Base-by-base conservation (phyloP, 352 stramenopile genomes). In the Phytopythium cucurbitacearum region DNA sequence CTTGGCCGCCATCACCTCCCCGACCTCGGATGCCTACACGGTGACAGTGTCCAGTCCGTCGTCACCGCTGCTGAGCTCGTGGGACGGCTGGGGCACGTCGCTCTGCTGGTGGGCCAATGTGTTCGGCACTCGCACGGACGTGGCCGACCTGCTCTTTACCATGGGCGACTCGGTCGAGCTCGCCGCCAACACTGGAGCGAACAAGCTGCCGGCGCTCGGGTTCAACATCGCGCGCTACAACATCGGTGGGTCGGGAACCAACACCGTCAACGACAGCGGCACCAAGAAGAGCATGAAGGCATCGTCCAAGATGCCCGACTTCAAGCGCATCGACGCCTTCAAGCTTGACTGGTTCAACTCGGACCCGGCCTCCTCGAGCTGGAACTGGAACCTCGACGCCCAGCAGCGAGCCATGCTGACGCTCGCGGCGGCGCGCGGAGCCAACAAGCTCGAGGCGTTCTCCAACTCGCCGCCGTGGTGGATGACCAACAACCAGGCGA, bases 161-260 rank as follows among this genome's bases (percentile, higher is more conserved):
- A 57, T 57, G 28, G 73, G 75, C 15, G 58, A 61, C 7, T 59
- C 62, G 2, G 73, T 87, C 12, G 62, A 51, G 1, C 39, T 85
- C 38, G 40, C 21, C 21, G 21, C 21, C 21, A 28, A 56, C 1
- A 48, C 59, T n/a, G 52, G 48, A 21, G 32, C 56, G 9, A 61
- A 55, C 2, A 61, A 44, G 7, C 36, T 87, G 5, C 76, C 76
- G 0, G 69, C 56, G 0, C 51, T 87, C 3, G 71, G 69, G 6
- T 62, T 87, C 40, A 87, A 77, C 58, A 80, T 87, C 15, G 73
- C 60, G 8, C 73, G 73, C 38, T 87, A 87, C 64, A 87, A 87
- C 51, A 58, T 87, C 16, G 76, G 76, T 35, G 76, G 73, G 3
- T 74, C 73, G 13, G 56, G 65, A 15, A 69, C 47, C 36, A 5